Percentiles rank a stretch among this genome's conserved stretches.
Conservation (phyloP, 768 basidiomycete genomes). For the Phylloporus arenicola region DNA sequence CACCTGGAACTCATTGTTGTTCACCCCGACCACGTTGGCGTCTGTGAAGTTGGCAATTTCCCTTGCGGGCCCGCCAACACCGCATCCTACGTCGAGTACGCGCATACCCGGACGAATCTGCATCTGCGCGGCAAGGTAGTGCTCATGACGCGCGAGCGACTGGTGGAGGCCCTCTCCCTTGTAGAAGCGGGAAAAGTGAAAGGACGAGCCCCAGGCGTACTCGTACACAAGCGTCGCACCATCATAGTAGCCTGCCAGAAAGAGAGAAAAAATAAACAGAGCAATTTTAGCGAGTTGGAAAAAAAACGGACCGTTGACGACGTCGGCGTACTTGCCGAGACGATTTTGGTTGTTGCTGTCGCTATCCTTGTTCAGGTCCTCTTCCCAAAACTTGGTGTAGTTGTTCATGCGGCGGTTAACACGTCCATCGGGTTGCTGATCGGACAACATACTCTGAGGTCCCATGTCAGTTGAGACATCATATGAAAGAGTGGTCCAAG, state of each 20-base stretch:
- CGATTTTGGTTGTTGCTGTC: slow-evolving; percentile 64
- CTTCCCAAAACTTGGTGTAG: slow-evolving; percentile 92
- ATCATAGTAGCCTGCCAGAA: slow-evolving; percentile 82
- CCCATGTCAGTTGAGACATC: neutral
- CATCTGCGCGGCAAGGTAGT: slow-evolving; percentile 92
- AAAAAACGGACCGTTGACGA: slow-evolving; percentile 73
- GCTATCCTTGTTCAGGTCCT: slow-evolving; percentile 67
- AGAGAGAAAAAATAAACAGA: neutral
- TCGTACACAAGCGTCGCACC: slow-evolving; percentile 95
- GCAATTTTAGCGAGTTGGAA: neutral
- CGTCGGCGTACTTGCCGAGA: slow-evolving; percentile 80
- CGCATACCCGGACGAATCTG: slow-evolving; percentile 82
- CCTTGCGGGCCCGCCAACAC: slow-evolving; percentile 94
- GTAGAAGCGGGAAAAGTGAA: slow-evolving; percentile 98
- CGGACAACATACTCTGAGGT: slow-evolving; percentile 9
- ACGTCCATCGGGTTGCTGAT: slow-evolving; percentile 50
- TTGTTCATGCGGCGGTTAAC: slow-evolving; percentile 65
- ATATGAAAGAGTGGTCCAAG: neutral
- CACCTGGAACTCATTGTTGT: slow-evolving; percentile 96
- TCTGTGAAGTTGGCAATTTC: slow-evolving; percentile 93
- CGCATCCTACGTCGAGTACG: slow-evolving; percentile 97
- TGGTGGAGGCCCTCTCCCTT: slow-evolving; percentile 76
- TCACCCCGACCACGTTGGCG: slow-evolving; percentile 76
- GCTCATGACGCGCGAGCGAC: slow-evolving; percentile 86
- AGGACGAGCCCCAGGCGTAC: slow-evolving; percentile 86